Percentiles rank a stretch among this genome's conserved stretches.
Evolutionary conservation across 2,329 filamentous ascomycete species (phyloP).

Genomic region (Diaporthe batatas): DNA sequence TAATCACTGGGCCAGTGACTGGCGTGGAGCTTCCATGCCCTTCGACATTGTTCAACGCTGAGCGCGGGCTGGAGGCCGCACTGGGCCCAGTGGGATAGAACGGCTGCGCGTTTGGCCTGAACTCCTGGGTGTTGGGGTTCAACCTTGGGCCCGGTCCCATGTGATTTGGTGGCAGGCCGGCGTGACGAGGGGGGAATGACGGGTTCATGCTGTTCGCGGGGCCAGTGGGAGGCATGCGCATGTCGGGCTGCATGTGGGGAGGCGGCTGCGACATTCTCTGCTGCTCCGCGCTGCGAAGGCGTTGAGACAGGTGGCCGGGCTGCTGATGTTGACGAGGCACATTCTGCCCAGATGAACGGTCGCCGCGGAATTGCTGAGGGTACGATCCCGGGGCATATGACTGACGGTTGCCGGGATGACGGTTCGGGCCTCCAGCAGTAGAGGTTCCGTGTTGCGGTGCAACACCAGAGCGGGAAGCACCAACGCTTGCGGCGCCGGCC

Average conservation of each 20-base stretch:
- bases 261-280: constrained; percentile 60
- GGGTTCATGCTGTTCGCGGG: constrained; percentile 71
- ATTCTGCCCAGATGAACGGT: constrained; percentile 55
- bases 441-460: constrained; percentile 47
- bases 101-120: constrained; percentile 81
- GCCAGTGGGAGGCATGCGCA: constrained; percentile 80
- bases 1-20: constrained; percentile 65
- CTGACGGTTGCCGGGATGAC: constrained; percentile 63
- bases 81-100: constrained; percentile 84
- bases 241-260: constrained; percentile 69
- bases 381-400: constrained; percentile 63
- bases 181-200: constrained; percentile 66
- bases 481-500: constrained; percentile 49
- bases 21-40: constrained; percentile 51
- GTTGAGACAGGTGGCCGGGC: constrained; percentile 60
- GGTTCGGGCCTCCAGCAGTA: constrained; percentile 51
- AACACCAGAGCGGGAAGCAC: constrained; percentile 47
- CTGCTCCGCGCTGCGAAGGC: constrained; percentile 60
- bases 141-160: constrained; percentile 64
- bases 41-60: constrained; percentile 67
- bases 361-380: constrained; percentile 61
- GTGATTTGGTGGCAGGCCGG: constrained; percentile 62
- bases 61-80: constrained; percentile 78
- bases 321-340: constrained; percentile 53
- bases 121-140: constrained; percentile 80